A percentile compares a stretch with the other conserved stretches of the same genome.
These are phyloP conservation scores for Phlebiopsis flavidoalba DNA, from an alignment of 768 basidiomycete genomes.

Conservation along the genomic window DNA sequence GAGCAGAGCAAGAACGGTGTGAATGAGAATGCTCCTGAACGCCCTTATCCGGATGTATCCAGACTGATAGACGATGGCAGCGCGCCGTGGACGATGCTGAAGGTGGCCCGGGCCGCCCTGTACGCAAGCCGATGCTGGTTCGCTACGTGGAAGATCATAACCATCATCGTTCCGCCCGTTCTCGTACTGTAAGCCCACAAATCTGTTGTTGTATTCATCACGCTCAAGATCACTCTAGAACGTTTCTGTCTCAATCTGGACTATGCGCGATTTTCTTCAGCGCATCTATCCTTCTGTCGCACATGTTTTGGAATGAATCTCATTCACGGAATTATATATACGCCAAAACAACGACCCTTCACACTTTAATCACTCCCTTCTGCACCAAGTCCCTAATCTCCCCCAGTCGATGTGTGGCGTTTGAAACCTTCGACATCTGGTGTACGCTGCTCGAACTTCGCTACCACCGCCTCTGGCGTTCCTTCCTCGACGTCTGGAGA, in stretches of 20 bases:
- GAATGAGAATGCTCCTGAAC: constrained; percentile 50
- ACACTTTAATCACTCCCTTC: constrained; percentile 1
- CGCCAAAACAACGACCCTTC: neutral
- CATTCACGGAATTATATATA: neutral
- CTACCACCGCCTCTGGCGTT: constrained; percentile 2
- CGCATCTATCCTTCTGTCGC: neutral
- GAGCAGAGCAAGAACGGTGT: neutral
- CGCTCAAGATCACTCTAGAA: neutral
- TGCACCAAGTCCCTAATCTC: constrained; percentile 4
- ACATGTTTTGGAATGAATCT: neutral
- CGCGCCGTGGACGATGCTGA: constrained; percentile 57
- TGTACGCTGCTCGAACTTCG: neutral
- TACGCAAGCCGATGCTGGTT: neutral
- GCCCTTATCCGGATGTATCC: constrained; percentile 77
- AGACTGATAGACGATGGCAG: constrained; percentile 87
- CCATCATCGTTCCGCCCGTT: neutral
- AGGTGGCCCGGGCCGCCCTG: neutral
- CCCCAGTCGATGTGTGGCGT: neutral
- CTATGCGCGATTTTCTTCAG: neutral
- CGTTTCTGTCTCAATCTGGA: neutral
- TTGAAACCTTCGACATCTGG: neutral
- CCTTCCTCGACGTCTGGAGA: constrained; percentile 7
- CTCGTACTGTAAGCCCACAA: neutral
- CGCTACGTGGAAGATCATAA: constrained; percentile 1
- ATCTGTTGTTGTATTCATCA: neutral